Evolutionary conservation across 805 yeast species (phyloP).

Genomic region (Kluyveromyces dobzhanskii): DNA sequence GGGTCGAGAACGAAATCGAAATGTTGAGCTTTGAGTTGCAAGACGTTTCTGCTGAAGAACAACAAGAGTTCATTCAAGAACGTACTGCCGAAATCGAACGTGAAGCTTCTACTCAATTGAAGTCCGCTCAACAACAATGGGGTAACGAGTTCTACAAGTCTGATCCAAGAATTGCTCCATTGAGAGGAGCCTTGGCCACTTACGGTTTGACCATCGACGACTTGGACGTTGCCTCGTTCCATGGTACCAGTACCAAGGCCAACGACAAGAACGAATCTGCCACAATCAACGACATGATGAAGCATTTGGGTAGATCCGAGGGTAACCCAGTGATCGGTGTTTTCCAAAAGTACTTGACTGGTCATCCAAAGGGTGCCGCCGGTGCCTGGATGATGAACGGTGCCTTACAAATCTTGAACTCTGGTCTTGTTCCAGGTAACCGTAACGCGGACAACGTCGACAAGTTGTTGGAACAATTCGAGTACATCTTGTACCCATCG

Average conservation of each 20-base stretch:
- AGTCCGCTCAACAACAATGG: constrained; percentile 86
- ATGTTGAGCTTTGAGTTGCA: constrained; percentile 64
- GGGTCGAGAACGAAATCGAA: constrained; percentile 79
- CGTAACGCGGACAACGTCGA: constrained; percentile 97
- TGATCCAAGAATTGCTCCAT: constrained; percentile 92
- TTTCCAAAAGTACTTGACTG: constrained; percentile 97
- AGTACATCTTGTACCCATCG: constrained; percentile 89
- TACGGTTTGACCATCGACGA: constrained; percentile 92
- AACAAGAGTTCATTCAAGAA: constrained; percentile 60
- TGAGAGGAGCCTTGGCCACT: constrained; percentile 94
- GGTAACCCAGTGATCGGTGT: constrained; percentile 98
- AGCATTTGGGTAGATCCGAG: constrained; percentile 90
- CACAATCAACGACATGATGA: constrained; percentile 86
- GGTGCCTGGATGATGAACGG: constrained; percentile 99
- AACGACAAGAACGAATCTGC: constrained; percentile 97
- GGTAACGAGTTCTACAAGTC: constrained; percentile 89
- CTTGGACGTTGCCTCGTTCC: constrained; percentile 95
- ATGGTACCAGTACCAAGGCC: constrained; percentile 98
- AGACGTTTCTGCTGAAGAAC: constrained; percentile 39
- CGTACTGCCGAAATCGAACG: constrained; percentile 80
- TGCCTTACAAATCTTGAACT: constrained; percentile 83
- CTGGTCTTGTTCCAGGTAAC: constrained; percentile 97
- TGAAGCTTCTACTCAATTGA: constrained; percentile 77
- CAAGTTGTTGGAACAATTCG: constrained; percentile 68
- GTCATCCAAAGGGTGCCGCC: constrained; percentile 99